Conservation (phyloP, 2,329 filamentous ascomycete genomes). For the Gnomoniopsis smithogilvyi region DNA sequence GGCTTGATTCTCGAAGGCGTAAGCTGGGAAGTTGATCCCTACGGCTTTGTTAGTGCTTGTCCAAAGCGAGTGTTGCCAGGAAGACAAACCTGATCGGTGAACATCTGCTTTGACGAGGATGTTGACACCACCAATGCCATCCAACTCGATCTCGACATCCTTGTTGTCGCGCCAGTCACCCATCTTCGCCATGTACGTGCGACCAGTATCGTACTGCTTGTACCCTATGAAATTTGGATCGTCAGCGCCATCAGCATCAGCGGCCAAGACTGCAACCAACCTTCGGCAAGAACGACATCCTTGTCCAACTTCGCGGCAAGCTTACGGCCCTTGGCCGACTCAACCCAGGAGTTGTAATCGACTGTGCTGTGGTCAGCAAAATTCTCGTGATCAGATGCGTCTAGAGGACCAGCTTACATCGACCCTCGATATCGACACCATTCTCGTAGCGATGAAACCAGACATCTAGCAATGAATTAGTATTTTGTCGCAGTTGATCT, state of each 20-base stretch:
- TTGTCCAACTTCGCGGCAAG: constrained; percentile 72
- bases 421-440: constrained; percentile 83
- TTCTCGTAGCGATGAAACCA: constrained; percentile 93
- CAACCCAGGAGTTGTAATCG: constrained; percentile 99
- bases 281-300: constrained; percentile 84
- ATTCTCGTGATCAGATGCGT: background rate
- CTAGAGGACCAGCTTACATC: constrained; percentile 62
- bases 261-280: constrained; percentile 36
- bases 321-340: constrained; percentile 79
- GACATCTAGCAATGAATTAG: constrained; percentile 61
- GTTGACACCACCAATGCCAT: constrained; percentile 95
- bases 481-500: background rate
- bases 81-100: constrained; percentile 75
- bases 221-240: constrained; percentile 61
- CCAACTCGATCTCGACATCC: constrained; percentile 86
- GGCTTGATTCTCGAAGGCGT: constrained; percentile 97
- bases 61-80: background rate
- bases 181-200: constrained; percentile 85
- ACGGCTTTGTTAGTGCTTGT: background rate
- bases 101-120: constrained; percentile 98
- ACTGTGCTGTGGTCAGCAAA: constrained; percentile 48
- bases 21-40: constrained; percentile 97
- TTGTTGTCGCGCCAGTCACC: constrained; percentile 92
- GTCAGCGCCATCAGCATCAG: constrained; percentile 14
- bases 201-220: constrained; percentile 86